phyloP scores from a whole-genome alignment of 345 rosid genomes.

The Lenwebbia sp. region DNA sequence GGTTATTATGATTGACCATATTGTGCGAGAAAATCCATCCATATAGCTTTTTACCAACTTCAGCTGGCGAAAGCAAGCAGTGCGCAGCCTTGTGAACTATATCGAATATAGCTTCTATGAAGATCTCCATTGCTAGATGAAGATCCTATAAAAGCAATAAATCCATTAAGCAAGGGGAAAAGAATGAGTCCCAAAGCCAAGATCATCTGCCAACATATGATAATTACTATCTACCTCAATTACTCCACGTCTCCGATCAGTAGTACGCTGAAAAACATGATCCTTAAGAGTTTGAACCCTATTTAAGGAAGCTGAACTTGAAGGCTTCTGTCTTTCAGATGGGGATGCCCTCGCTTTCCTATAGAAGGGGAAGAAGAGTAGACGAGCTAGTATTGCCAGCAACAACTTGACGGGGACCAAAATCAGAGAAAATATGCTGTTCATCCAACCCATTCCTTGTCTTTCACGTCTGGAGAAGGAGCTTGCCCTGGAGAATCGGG shows the following conservation, averaged over 20 bases:
- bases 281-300: constrained; percentile 41
- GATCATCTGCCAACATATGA: neutral
- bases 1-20: neutral
- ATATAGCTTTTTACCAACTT: constrained; percentile 23
- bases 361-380: constrained; percentile 25
- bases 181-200: neutral
- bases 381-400: constrained; percentile 33
- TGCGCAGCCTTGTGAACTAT: constrained; percentile 66
- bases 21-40: constrained; percentile 43
- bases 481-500: constrained; percentile 52
- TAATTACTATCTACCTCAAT: constrained; percentile 45
- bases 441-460: constrained; percentile 40
- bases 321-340: constrained; percentile 23
- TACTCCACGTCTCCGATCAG: constrained; percentile 92
- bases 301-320: constrained; percentile 21
- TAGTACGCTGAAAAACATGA: constrained; percentile 58
- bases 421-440: constrained; percentile 46
- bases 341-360: constrained; percentile 19
- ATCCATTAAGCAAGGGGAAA: neutral
- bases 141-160: constrained; percentile 50
- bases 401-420: constrained; percentile 51
- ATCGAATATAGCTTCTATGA: constrained; percentile 74
- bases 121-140: constrained; percentile 83
- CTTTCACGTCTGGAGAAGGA: constrained; percentile 21
- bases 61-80: constrained; percentile 63